phyloP scores from a whole-genome alignment of 495 filamentous ascomycete genomes.

The Neurospora sp. region DNA sequence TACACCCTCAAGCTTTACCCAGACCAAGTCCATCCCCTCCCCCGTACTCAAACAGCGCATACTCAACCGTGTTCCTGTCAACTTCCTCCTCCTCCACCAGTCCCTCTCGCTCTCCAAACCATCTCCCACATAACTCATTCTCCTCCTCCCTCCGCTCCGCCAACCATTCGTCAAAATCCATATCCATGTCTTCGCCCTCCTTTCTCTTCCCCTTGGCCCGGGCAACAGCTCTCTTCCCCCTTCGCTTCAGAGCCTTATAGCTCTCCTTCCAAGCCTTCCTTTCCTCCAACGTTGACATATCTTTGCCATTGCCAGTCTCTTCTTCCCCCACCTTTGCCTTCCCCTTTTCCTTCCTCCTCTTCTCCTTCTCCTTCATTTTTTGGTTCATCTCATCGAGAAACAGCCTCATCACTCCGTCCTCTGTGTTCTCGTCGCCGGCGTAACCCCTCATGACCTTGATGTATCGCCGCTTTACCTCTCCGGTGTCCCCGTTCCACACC shows the following conservation, averaged over 20 bases:
- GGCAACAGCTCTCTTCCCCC: background rate
- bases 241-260: background rate
- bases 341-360: background rate
- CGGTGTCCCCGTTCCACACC: background rate
- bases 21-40: background rate
- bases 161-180: background rate
- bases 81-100: background rate
- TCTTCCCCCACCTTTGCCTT: background rate
- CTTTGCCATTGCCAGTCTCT: background rate
- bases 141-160: background rate
- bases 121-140: background rate
- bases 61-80: background rate
- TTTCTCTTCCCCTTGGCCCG: background rate
- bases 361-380: background rate
- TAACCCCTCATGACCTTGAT: background rate
- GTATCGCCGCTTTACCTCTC: background rate
- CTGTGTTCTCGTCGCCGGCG: background rate
- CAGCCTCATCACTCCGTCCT: background rate
- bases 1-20: background rate
- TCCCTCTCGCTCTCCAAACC: background rate
- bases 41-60: background rate
- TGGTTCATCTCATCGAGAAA: background rate
- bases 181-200: background rate
- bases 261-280: background rate
- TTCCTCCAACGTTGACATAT: background rate